Evolutionary conservation across 306 rosid species (phyloP).

Genomic region (Gastrolobium villosum): DNA sequence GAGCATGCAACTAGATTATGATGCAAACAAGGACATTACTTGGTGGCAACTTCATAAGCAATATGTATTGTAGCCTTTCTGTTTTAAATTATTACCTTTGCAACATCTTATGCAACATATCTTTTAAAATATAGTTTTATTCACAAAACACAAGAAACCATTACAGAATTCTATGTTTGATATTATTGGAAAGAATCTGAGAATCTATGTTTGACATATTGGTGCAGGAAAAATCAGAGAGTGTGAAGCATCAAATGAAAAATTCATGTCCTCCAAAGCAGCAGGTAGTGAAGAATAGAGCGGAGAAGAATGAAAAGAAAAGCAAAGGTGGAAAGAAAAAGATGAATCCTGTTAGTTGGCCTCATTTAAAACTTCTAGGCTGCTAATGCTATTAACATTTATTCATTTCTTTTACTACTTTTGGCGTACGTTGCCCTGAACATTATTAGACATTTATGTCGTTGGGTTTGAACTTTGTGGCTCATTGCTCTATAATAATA

Average conservation of each 20-base stretch:
- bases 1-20: slow-evolving; percentile 36
- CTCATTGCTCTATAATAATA: slow-evolving; percentile 17
- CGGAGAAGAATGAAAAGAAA: slow-evolving; percentile 57
- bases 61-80: slow-evolving; percentile 13
- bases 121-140: slow-evolving; percentile 2
- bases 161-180: slow-evolving; percentile 38
- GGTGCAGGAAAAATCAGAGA: slow-evolving; percentile 63
- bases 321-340: slow-evolving; percentile 61
- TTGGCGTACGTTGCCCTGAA: not conserved
- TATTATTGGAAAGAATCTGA: slow-evolving; percentile 34
- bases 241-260: slow-evolving; percentile 30
- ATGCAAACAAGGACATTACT: not conserved
- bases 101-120: slow-evolving; percentile 13
- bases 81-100: slow-evolving; percentile 10
- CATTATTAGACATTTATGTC: slow-evolving; percentile 34
- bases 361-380: slow-evolving; percentile 69
- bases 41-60: slow-evolving; percentile 29
- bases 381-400: slow-evolving; percentile 50
- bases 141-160: not conserved
- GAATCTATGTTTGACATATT: slow-evolving; percentile 34
- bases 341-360: slow-evolving; percentile 60
- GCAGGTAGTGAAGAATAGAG: slow-evolving; percentile 51
- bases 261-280: slow-evolving; percentile 45
- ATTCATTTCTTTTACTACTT: slow-evolving; percentile 33
- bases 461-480: slow-evolving; percentile 23